Percentiles rank a stretch among this genome's conserved stretches.
These are phyloP conservation scores for Millerago galiae DNA, from an alignment of 805 yeast species.

Conservation along the genomic window DNA sequence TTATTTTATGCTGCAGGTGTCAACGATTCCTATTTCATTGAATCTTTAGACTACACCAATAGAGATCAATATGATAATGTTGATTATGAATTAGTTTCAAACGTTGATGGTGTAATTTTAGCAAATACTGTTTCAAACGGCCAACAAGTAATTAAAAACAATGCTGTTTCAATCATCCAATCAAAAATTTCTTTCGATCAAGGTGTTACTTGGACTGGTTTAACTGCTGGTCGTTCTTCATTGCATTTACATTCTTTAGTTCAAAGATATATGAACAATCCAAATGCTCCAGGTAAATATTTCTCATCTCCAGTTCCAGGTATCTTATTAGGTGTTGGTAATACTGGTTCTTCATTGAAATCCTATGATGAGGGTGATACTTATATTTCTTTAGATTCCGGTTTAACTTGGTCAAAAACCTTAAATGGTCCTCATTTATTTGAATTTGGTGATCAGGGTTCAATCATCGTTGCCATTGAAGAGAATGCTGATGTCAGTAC, in stretches of 20 bases:
- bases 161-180: conserved; percentile 4
- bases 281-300: conserved; percentile 24
- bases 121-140: conserved; percentile 31
- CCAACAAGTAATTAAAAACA: conserved; percentile 9
- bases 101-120: conserved; percentile 59
- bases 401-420: conserved; percentile 59
- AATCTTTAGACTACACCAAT: conserved; percentile 36
- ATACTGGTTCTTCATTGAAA: conserved; percentile 24
- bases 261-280: conserved; percentile 19
- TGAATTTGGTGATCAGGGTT: conserved; percentile 75
- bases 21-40: conserved; percentile 44
- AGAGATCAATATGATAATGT: conserved; percentile 24
- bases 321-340: conserved; percentile 37
- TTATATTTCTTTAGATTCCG: conserved; percentile 71
- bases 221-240: conserved; percentile 27
- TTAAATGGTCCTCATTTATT: conserved; percentile 46
- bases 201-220: conserved; percentile 29
- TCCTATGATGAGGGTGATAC: conserved; percentile 35
- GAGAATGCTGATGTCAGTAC: conserved; percentile 28
- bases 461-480: conserved; percentile 59
- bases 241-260: conserved; percentile 31
- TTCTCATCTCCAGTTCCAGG: conserved; percentile 40
- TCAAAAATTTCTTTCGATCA: conserved; percentile 33
- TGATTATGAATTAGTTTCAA: conserved; percentile 36
- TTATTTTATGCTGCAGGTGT: conserved; percentile 34